Percentiles rank a stretch among this genome's conserved stretches.
Conservation (phyloP, 108 stramenopile genomes). For the Nitzschia putrida region DNA sequence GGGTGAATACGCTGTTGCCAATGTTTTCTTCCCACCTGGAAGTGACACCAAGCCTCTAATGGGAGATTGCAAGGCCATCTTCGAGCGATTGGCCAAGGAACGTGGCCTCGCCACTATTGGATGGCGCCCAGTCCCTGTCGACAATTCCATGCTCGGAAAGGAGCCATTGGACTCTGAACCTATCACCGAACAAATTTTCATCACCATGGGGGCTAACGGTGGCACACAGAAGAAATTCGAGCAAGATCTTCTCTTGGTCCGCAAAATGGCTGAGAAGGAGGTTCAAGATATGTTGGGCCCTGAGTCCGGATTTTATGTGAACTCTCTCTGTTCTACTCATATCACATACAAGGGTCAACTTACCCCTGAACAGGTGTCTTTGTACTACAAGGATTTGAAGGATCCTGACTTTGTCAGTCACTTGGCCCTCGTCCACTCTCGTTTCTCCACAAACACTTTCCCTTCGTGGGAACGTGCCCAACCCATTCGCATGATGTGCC, state of each 20-base stretch:
- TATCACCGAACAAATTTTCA: constrained; percentile 83
- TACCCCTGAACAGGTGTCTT: constrained; percentile 91
- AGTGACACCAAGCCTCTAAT: constrained; percentile 62
- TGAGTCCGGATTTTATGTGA: constrained; percentile 90
- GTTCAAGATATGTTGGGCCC: constrained; percentile 73
- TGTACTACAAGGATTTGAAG: constrained; percentile 89
- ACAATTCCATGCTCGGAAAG: constrained; percentile 89
- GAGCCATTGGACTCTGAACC: constrained; percentile 92
- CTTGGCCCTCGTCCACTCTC: constrained; percentile 90
- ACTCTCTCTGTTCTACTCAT: constrained; percentile 79
- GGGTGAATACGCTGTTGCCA: constrained; percentile 92
- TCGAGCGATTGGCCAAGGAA: constrained; percentile 79
- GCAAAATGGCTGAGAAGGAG: constrained; percentile 87
- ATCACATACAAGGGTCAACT: constrained; percentile 97
- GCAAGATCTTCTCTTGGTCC: constrained; percentile 86
- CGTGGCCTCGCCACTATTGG: constrained; percentile 80
- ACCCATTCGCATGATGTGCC: constrained; percentile 96
- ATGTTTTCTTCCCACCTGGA: constrained; percentile 92
- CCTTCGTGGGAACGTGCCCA: constrained; percentile 96
- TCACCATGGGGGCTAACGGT: constrained; percentile 42
- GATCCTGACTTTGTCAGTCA: constrained; percentile 85
- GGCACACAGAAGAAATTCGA: constrained; percentile 73
- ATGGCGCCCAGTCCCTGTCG: constrained; percentile 87
- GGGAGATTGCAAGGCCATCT: constrained; percentile 75
- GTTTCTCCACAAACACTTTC: constrained; percentile 95